Percentiles rank a stretch among this genome's conserved stretches.
phyloP scores from a whole-genome alignment of 495 filamentous ascomycete genomes.

The Podospora conica region DNA sequence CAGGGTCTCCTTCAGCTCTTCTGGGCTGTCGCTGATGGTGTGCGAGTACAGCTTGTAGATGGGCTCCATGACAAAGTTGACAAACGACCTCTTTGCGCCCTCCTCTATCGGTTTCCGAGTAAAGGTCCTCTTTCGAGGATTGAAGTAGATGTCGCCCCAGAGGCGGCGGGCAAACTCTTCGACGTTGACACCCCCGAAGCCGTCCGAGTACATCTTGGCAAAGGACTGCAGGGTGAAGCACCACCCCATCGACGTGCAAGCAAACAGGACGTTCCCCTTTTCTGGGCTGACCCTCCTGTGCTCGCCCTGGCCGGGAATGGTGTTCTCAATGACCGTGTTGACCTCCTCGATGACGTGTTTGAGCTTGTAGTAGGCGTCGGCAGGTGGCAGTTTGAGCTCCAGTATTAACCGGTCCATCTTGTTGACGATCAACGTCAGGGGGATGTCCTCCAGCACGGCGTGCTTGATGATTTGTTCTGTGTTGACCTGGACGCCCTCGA shows the following conservation, averaged over 20 bases:
- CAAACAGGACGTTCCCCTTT: conserved; percentile 95
- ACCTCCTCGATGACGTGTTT: conserved; percentile 98
- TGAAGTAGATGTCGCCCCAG: conserved; percentile 98
- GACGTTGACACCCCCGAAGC: conserved; percentile 70
- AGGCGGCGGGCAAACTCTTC: conserved; percentile 73
- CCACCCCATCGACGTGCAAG: conserved; percentile 90
- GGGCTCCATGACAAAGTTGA: conserved; percentile 91
- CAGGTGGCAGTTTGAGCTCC: conserved; percentile 89
- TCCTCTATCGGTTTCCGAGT: conserved; percentile 81
- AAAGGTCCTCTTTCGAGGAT: conserved; percentile 82
- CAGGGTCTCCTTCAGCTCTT: conserved; percentile 76
- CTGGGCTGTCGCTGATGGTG: conserved; percentile 84
- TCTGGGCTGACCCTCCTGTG: conserved; percentile 81
- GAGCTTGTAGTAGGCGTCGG: conserved; percentile 96
- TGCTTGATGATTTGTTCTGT: conserved; percentile 97
- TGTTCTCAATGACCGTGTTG: conserved; percentile 88
- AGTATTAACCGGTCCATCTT: conserved; percentile 95
- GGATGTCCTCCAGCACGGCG: conserved; percentile 82
- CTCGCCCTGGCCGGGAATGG: conserved; percentile 77
- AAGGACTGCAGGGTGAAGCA: conserved; percentile 92
- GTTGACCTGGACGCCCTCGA: conserved; percentile 96
- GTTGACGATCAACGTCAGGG: conserved; percentile 85
- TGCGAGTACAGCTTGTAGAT: conserved; percentile 98
- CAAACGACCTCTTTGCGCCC: conserved; percentile 75
- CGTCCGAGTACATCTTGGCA: conserved; percentile 91